Evolutionary conservation across 371 early-diverging fungal genomes (phyloP).

Genomic region (Saksenaea oblongispora): DNA sequence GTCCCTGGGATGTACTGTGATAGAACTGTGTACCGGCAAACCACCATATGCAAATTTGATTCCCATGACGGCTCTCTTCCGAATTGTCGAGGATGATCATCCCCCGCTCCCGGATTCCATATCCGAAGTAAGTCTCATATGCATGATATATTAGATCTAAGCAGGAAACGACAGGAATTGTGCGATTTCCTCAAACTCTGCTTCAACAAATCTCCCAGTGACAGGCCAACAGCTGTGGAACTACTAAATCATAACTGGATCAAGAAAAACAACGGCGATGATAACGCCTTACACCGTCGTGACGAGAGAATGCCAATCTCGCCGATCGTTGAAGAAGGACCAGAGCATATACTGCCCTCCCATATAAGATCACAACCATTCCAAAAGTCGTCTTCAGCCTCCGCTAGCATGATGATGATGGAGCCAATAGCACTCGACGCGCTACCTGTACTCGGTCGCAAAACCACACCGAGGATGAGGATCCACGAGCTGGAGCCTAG

Average conservation of each 20-base stretch:
- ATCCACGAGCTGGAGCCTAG: neutral
- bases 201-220: constrained; percentile 70
- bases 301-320: neutral
- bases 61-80: constrained; percentile 81
- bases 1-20: constrained; percentile 83
- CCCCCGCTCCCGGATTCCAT: constrained; percentile 78
- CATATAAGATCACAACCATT: constrained; percentile 8
- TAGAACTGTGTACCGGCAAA: constrained; percentile 82
- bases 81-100: constrained; percentile 82
- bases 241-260: constrained; percentile 79
- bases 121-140: constrained; percentile 47
- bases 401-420: neutral
- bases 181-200: constrained; percentile 71
- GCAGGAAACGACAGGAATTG: constrained; percentile 44
- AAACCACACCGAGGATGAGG: neutral
- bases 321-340: neutral
- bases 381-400: constrained; percentile 5
- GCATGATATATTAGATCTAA: neutral
- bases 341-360: neutral
- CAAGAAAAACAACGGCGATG: constrained; percentile 27
- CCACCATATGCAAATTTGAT: constrained; percentile 82
- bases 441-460: neutral
- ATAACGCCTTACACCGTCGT: neutral
- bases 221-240: constrained; percentile 65
- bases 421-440: neutral